Conservation (phyloP, 2,329 filamentous ascomycete species). For the Trichoderma asperellum region DNA sequence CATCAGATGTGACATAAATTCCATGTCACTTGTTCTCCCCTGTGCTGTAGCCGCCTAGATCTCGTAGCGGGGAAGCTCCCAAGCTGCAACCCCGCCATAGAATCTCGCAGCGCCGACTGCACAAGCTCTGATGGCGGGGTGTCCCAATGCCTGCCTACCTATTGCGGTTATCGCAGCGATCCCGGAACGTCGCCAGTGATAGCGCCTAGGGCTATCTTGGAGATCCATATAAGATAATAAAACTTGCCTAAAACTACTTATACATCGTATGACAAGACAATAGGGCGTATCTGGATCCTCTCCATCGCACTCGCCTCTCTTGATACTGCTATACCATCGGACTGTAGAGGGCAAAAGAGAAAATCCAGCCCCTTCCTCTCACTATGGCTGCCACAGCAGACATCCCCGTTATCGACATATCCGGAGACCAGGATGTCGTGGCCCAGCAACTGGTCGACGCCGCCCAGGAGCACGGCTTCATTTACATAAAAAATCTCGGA, state of each 20-base stretch:
- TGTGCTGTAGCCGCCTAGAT: background rate
- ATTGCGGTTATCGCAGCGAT: slow-evolving; percentile 2
- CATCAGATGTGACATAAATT: background rate
- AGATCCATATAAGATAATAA: background rate
- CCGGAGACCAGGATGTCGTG: slow-evolving; percentile 57
- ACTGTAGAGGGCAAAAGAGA: background rate
- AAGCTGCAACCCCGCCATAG: slow-evolving; percentile 14
- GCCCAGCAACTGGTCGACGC: slow-evolving; percentile 77
- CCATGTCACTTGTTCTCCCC: background rate
- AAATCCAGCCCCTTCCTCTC: background rate
- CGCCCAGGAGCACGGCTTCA: slow-evolving; percentile 81
- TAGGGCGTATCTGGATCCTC: background rate
- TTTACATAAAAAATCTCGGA: slow-evolving; percentile 81
- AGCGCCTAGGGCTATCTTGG: background rate
- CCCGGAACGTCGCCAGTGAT: slow-evolving; percentile 6
- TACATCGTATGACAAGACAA: background rate
- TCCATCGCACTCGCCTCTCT: background rate
- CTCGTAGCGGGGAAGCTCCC: slow-evolving; percentile 13
- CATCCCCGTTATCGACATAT: slow-evolving; percentile 84
- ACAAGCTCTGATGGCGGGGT: slow-evolving; percentile 14
- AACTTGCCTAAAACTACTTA: background rate
- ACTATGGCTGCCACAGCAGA: slow-evolving; percentile 42
- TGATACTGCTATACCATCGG: background rate
- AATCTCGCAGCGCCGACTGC: background rate
- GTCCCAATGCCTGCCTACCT: background rate